Evolutionary conservation across 441 rosid species (phyloP), one percentile per base, ranked within the genome.

Genomic region (Cnidoscolus chayamansa): DNA sequence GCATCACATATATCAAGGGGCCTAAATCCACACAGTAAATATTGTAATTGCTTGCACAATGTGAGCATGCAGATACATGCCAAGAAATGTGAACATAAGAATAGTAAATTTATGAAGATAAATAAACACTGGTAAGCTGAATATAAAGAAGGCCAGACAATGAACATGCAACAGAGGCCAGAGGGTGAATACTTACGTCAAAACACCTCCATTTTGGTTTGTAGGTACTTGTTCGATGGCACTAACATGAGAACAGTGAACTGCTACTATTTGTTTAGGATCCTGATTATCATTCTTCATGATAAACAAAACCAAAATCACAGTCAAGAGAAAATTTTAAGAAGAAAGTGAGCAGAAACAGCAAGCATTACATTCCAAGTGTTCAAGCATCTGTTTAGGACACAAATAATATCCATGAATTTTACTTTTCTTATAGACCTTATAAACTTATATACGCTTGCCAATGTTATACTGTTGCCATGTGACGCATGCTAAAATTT

Each of bases 1-100:
- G 76, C 79, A 80, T 96, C 97, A 80, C 92, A 89, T 69, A 96
- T 84, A 87, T 96, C 98, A 75, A 90, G 92, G 67, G 99, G 99
- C 92, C 99, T 96, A 85, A 88, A 86, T 79, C 78, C 80, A 79
- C 68, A 84, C 70, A 76, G 32, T 67, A 74, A 67, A 76, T 51
- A 55, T 43, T 58, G 50, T 72, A 70, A 56, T 19, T 65, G 65
- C 67, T 71, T 43, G 76, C 45, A 65, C 43, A 37, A 61, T 45
- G 76, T 75, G 71, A 78, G 70, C 50, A 74, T 53, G 32, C 63
- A 72, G 54, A 69, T 58, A 71, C 45, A 53, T 9, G 58, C 78
- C 61, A 76, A 2, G 49, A 51, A 73, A 49, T 19, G 20, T 16
- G 50, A 62, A 60, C 20, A 71, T 67, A 25, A 35, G 62, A 30